Percentiles rank a stretch among this genome's conserved stretches.
Evolutionary conservation across 768 basidiomycete genomes (phyloP).

Genomic region (Pisolithus tinctorius): DNA sequence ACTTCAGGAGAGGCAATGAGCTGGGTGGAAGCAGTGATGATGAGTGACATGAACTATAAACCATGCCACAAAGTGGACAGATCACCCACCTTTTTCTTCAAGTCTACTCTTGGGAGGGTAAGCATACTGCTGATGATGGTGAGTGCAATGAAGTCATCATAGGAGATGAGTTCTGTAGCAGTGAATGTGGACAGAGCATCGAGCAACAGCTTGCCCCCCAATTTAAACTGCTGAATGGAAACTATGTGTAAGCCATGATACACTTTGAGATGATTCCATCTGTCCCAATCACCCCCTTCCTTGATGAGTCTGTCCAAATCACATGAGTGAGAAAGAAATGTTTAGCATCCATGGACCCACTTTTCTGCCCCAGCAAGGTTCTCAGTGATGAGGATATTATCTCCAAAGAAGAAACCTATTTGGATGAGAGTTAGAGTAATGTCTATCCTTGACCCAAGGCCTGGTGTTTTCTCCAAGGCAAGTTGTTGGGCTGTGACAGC

Average conservation of each 20-base stretch:
- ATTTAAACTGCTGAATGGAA: slow-evolving; percentile 76
- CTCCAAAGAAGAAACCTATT: slow-evolving; percentile 84
- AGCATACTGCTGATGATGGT: slow-evolving; percentile 64
- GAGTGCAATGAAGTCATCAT: slow-evolving; percentile 85
- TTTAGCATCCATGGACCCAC: slow-evolving; percentile 27
- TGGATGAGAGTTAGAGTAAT: slow-evolving; percentile 83
- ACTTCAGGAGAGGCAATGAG: slow-evolving; percentile 86
- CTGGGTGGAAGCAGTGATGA: slow-evolving; percentile 32
- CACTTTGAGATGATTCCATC: slow-evolving; percentile 41
- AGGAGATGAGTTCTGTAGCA: slow-evolving; percentile 80
- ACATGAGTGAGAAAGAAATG: slow-evolving; percentile 19
- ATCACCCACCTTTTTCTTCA: slow-evolving; percentile 38
- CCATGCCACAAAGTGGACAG: not conserved
- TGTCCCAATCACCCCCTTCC: slow-evolving; percentile 96
- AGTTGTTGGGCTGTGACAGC: slow-evolving; percentile 75
- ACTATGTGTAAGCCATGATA: slow-evolving; percentile 71
- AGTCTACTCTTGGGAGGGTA: slow-evolving; percentile 53
- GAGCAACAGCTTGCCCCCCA: slow-evolving; percentile 75
- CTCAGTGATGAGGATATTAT: slow-evolving; percentile 61
- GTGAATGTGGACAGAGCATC: slow-evolving; percentile 95
- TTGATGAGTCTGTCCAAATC: slow-evolving; percentile 63
- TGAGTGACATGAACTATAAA: not conserved
- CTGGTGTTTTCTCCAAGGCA: slow-evolving; percentile 88
- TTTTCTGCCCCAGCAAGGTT: slow-evolving; percentile 77
- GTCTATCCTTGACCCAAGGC: slow-evolving; percentile 89